These are phyloP conservation scores for Rhododendron simsii DNA, from an alignment of 148 eudicot genomes.

Conservation along the genomic window DNA sequence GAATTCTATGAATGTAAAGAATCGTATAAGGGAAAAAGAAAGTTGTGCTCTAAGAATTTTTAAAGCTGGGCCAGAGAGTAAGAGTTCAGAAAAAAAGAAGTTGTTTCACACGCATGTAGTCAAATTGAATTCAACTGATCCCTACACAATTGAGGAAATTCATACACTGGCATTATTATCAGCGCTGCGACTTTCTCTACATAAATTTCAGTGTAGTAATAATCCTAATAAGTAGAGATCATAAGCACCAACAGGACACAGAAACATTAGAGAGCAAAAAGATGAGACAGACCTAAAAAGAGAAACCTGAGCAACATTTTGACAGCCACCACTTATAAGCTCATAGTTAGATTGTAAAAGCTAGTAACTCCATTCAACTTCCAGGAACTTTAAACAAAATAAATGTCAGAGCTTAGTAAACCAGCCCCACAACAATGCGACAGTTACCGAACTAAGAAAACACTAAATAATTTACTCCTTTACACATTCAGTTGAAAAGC, in stretches of 20 bases:
- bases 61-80: not conserved
- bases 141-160: not conserved
- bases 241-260: not conserved
- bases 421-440: too few relatives aligned
- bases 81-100: not conserved
- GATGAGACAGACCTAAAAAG: constrained; percentile 60
- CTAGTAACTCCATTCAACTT: too few relatives aligned
- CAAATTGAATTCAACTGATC: not conserved
- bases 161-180: not conserved
- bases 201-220: too few relatives aligned
- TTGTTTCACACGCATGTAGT: not conserved
- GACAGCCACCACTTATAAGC: constrained; percentile 77
- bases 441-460: too few relatives aligned
- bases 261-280: not conserved
- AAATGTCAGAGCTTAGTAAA: too few relatives aligned
- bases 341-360: too few relatives aligned
- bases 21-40: not conserved
- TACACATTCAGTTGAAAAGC: too few relatives aligned
- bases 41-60: not conserved
- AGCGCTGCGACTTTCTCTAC: not conserved
- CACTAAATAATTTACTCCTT: too few relatives aligned
- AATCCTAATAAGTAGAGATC: not conserved
- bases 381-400: too few relatives aligned
- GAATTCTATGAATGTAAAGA: not conserved
- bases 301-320: constrained; percentile 89